phyloP scores from a whole-genome alignment of 129 eudicot species.

The Lactuca sativa region DNA sequence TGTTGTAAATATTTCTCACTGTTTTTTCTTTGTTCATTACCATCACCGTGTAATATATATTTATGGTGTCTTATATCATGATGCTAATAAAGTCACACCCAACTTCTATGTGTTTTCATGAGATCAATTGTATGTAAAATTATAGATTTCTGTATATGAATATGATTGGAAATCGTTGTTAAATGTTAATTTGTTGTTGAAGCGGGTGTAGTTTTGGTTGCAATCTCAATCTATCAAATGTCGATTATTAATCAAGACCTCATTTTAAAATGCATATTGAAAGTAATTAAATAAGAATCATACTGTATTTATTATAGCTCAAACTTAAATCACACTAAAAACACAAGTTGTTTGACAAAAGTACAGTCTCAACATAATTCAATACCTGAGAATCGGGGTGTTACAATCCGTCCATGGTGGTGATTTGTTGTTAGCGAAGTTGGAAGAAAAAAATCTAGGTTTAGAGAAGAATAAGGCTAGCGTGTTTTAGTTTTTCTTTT shows the following conservation, averaged over 20 bases:
- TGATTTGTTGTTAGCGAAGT: too few relatives aligned
- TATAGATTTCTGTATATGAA: background rate
- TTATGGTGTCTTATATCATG: background rate
- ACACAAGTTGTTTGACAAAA: conserved; percentile 23
- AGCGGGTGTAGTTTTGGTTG: too few relatives aligned
- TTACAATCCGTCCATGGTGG: too few relatives aligned
- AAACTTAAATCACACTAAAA: conserved; percentile 18
- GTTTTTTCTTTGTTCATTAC: background rate
- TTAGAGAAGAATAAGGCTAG: too few relatives aligned
- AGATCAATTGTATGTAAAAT: conserved; percentile 1
- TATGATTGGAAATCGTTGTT: background rate
- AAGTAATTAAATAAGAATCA: conserved; percentile 30
- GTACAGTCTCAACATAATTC: conserved; percentile 3
- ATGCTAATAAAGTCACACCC: background rate
- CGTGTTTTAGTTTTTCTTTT: too few relatives aligned
- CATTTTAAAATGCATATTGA: background rate
- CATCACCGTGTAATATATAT: conserved; percentile 1
- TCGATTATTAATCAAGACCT: background rate
- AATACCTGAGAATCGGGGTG: too few relatives aligned
- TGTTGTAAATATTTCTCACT: conserved; percentile 24
- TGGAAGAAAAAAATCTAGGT: too few relatives aligned
- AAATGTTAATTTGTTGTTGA: background rate
- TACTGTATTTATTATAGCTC: conserved; percentile 15
- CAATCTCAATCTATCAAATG: too few relatives aligned
- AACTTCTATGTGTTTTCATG: background rate